Conservation (phyloP, 441 rosid species). For the Mallotus japonicus region DNA sequence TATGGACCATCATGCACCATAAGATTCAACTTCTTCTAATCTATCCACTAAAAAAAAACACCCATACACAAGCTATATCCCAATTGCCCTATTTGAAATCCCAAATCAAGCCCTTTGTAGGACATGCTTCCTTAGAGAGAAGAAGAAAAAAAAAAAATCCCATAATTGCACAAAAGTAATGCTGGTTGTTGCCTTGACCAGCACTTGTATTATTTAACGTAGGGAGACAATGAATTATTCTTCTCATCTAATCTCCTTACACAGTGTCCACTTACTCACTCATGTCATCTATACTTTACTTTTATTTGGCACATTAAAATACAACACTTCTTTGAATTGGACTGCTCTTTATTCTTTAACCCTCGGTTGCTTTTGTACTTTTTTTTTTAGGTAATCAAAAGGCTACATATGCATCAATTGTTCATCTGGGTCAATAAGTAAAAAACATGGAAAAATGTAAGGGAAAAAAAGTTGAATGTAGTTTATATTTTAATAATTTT, state of each 20-base stretch:
- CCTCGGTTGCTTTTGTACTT: background rate
- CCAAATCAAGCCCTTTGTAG: constrained; percentile 8
- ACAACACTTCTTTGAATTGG: background rate
- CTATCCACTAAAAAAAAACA: constrained; percentile 21
- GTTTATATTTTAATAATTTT: too few species aligned
- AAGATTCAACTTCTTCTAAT: constrained; percentile 1
- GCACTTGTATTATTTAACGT: constrained; percentile 19
- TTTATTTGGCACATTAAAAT: background rate
- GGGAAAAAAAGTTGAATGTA: too few species aligned
- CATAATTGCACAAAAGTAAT: constrained; percentile 31
- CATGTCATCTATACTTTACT: background rate
- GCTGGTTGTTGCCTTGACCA: constrained; percentile 32
- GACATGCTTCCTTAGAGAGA: background rate
- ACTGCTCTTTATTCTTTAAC: background rate
- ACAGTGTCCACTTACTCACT: background rate
- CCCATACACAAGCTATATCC: background rate
- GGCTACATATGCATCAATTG: background rate
- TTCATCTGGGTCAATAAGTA: background rate
- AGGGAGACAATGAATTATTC: constrained; percentile 9
- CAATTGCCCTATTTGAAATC: background rate
- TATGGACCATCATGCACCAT: constrained; percentile 7
- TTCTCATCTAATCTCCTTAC: background rate
- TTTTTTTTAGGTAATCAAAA: background rate
- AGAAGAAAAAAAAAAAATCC: background rate
- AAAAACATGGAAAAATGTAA: too few species aligned